These are phyloP conservation scores for Serendipita sp. DNA, from an alignment of 768 basidiomycete species.

Conservation along the genomic window DNA sequence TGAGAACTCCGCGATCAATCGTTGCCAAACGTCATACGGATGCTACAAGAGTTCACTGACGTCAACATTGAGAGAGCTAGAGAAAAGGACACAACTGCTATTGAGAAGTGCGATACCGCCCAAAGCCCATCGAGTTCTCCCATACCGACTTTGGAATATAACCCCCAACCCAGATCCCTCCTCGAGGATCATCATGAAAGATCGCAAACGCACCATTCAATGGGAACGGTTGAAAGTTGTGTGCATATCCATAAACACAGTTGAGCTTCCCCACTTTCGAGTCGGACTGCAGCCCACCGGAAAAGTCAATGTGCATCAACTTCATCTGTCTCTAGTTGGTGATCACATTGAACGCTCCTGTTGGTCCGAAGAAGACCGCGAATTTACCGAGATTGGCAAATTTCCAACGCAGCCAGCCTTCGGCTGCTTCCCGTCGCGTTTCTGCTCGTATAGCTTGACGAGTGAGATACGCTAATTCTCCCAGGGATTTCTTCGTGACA, in stretches of 20 bases:
- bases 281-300: slow-evolving; percentile 9
- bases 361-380: slow-evolving; percentile 11
- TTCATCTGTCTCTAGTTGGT: slow-evolving; percentile 13
- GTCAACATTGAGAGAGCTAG: too few species aligned
- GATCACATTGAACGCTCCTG: slow-evolving; percentile 11
- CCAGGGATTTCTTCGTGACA: too few species aligned
- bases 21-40: too few species aligned
- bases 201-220: slow-evolving; percentile 6
- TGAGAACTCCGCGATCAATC: too few species aligned
- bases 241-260: slow-evolving; percentile 5
- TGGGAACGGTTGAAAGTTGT: too few species aligned
- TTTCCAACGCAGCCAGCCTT: slow-evolving; percentile 9
- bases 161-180: slow-evolving; percentile 11
- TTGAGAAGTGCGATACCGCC: too few species aligned
- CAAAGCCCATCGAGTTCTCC: not conserved
- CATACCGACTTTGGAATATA: slow-evolving; percentile 8
- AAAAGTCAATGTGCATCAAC: slow-evolving; percentile 12
- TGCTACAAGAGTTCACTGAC: too few species aligned
- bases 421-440: not conserved
- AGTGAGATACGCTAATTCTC: too few species aligned
- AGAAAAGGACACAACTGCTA: too few species aligned
- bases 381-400: slow-evolving; percentile 7
- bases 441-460: too few species aligned
- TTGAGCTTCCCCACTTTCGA: not conserved
- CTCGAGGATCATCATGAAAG: slow-evolving; percentile 10